Evolutionary conservation across 225 moss, liverwort and hornwort genomes (phyloP).

Genomic region (Polytrichum formosum): DNA sequence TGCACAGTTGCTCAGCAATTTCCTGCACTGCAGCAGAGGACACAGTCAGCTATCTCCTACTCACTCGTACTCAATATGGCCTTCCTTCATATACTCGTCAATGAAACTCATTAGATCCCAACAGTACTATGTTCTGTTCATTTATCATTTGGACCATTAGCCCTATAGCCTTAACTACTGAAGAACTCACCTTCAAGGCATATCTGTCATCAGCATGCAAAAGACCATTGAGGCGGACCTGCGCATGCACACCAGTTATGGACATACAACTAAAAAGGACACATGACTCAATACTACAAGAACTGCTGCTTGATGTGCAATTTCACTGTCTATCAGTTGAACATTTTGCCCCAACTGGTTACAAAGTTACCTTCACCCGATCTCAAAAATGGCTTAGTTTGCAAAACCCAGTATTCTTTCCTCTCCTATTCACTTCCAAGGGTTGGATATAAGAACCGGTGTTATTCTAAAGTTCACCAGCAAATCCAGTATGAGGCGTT

Average conservation of each 20-base stretch:
- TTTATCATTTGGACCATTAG: no score
- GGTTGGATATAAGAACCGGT: no score
- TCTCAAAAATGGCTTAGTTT: no score
- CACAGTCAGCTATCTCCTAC: constrained; percentile 16
- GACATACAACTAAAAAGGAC: not conserved
- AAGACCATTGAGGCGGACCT: constrained; percentile 90
- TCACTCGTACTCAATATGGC: constrained; percentile 2
- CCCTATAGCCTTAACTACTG: not conserved
- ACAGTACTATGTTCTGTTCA: not conserved
- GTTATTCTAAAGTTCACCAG: not conserved
- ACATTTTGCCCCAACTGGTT: not conserved
- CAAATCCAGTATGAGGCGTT: constrained; percentile 11
- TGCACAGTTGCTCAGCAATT: constrained; percentile 93
- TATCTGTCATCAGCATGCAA: constrained; percentile 86
- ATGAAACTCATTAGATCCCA: not conserved
- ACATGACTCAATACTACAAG: not conserved
- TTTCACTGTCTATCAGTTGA: not conserved
- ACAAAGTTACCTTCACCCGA: no score
- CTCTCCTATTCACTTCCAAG: no score
- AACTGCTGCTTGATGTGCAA: not conserved
- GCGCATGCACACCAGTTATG: constrained; percentile 9
- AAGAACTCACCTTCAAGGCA: constrained; percentile 73
- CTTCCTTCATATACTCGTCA: not conserved
- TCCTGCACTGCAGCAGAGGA: constrained; percentile 61
- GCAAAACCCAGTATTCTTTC: no score